Evolutionary conservation across 2,329 filamentous ascomycete genomes (phyloP).

Genomic region (Colletotrichum sp.): DNA sequence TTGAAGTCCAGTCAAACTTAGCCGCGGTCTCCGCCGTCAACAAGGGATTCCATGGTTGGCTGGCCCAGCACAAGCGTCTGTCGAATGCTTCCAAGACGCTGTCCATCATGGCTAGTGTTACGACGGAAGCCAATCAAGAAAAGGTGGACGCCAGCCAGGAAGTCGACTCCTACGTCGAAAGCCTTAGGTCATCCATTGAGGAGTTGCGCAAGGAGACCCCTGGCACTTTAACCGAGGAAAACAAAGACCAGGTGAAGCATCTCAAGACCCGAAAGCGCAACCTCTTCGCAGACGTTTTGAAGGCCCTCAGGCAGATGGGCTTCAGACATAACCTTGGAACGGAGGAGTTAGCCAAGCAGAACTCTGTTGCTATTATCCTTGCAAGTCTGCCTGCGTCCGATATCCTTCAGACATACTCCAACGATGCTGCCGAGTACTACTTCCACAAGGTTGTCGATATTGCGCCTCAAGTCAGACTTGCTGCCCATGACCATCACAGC

Average conservation of each 20-base stretch:
- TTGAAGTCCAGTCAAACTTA: neutral
- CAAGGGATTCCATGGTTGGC: slow-evolving; percentile 39
- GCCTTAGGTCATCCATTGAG: slow-evolving; percentile 70
- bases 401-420: slow-evolving; percentile 22
- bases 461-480: slow-evolving; percentile 69
- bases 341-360: slow-evolving; percentile 75
- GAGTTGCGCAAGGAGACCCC: slow-evolving; percentile 88
- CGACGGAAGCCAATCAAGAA: slow-evolving; percentile 26
- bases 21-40: slow-evolving; percentile 37
- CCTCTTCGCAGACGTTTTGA: slow-evolving; percentile 87
- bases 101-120: slow-evolving; percentile 74
- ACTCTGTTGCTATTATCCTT: slow-evolving; percentile 73
- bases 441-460: slow-evolving; percentile 82
- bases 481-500: slow-evolving; percentile 76
- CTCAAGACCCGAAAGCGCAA: slow-evolving; percentile 90
- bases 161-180: slow-evolving; percentile 71
- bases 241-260: slow-evolving; percentile 83
- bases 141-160: slow-evolving; percentile 15
- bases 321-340: slow-evolving; percentile 82
- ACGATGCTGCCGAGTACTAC: slow-evolving; percentile 66
- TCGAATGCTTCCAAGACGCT: slow-evolving; percentile 73
- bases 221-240: slow-evolving; percentile 80
- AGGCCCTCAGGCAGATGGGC: slow-evolving; percentile 85
- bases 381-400: slow-evolving; percentile 44
- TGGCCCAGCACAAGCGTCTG: slow-evolving; percentile 66